Percentiles rank a stretch among this genome's conserved stretches.
These are phyloP conservation scores for Gremmenia infestans DNA, from an alignment of 2,329 filamentous ascomycete species.

Conservation along the genomic window DNA sequence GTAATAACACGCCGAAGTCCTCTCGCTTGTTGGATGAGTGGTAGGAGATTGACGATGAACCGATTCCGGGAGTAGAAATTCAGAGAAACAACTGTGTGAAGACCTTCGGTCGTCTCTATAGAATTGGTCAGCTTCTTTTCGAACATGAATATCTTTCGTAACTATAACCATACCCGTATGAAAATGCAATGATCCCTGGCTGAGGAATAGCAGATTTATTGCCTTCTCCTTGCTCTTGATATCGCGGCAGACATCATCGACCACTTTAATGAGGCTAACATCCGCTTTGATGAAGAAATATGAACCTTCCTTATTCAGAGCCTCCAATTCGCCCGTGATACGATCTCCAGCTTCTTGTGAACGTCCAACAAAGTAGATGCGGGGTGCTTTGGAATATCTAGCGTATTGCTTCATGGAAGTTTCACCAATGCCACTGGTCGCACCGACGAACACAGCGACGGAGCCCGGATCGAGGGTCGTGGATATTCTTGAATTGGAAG, in stretches of 20 bases:
- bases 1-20: slow-evolving; percentile 47
- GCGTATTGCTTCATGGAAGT: slow-evolving; percentile 40
- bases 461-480: slow-evolving; percentile 32
- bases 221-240: slow-evolving; percentile 44
- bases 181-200: slow-evolving; percentile 33
- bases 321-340: slow-evolving; percentile 31
- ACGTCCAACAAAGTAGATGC: slow-evolving; percentile 43
- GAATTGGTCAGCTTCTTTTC: neutral
- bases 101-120: slow-evolving; percentile 44
- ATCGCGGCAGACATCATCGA: slow-evolving; percentile 43
- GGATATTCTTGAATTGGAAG: slow-evolving; percentile 10
- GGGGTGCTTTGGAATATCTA: slow-evolving; percentile 33
- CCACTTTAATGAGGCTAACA: slow-evolving; percentile 38
- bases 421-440: slow-evolving; percentile 45
- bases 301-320: slow-evolving; percentile 36
- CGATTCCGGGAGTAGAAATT: slow-evolving; percentile 51
- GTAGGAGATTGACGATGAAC: slow-evolving; percentile 51
- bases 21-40: slow-evolving; percentile 42
- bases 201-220: slow-evolving; percentile 51
- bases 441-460: slow-evolving; percentile 46
- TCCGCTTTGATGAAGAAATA: slow-evolving; percentile 41
- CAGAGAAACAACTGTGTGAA: slow-evolving; percentile 45
- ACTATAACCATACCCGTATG: slow-evolving; percentile 30
- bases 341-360: slow-evolving; percentile 35
- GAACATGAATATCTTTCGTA: neutral